A percentile compares a stretch with the other conserved stretches of the same genome.
These are phyloP conservation scores for Casuarina equisetifolia DNA, from an alignment of 306 rosid genomes.

Conservation along the genomic window DNA sequence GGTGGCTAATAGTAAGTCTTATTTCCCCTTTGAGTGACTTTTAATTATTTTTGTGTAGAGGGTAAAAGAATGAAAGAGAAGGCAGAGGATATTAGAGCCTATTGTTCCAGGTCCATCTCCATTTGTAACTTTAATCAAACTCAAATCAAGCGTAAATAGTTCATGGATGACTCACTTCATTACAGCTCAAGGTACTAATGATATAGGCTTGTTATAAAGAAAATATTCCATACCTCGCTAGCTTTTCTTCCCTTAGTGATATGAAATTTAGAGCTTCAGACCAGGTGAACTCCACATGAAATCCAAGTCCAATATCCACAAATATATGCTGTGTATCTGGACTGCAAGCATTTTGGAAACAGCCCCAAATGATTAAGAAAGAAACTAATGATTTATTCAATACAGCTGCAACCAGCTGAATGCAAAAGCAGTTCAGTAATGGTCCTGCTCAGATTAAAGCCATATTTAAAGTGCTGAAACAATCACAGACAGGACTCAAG, in stretches of 20 bases:
- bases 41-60: too few species aligned
- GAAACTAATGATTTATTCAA: neutral
- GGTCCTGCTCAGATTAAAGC: neutral
- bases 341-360: constrained; percentile 39
- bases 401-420: neutral
- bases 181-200: neutral
- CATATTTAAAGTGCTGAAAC: neutral
- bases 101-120: too few species aligned
- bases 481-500: neutral
- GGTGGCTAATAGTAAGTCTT: too few species aligned
- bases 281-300: constrained; percentile 96
- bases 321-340: constrained; percentile 70
- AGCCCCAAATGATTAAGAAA: neutral
- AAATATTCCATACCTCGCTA: constrained; percentile 52
- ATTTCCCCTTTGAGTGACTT: too few species aligned
- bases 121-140: too few species aligned
- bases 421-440: neutral
- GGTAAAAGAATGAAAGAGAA: too few species aligned
- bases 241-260: constrained; percentile 68
- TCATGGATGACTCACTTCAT: too few species aligned
- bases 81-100: too few species aligned
- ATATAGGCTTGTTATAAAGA: neutral
- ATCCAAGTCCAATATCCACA: constrained; percentile 90
- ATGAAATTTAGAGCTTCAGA: constrained; percentile 78
- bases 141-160: too few species aligned